These are phyloP conservation scores for Ustilago esculenta DNA, from an alignment of 1,284 basidiomycete genomes.

Conservation along the genomic window DNA sequence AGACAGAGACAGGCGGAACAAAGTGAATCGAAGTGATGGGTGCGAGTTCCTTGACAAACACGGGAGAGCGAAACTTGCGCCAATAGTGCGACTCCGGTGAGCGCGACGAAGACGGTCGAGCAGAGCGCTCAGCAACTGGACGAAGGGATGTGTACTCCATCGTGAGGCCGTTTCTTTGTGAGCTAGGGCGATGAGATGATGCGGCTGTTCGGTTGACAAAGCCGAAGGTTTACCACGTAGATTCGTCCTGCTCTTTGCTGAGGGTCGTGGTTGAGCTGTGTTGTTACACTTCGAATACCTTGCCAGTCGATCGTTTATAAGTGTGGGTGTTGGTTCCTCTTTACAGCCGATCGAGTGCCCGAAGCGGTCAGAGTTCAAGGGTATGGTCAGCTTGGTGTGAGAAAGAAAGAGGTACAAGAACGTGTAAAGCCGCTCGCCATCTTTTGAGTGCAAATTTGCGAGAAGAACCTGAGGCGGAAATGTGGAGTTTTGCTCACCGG, in stretches of 20 bases:
- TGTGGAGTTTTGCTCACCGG: constrained; percentile 7
- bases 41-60: constrained; percentile 65
- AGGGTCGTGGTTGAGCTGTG: no score
- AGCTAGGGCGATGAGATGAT: no score
- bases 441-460: constrained; percentile 5
- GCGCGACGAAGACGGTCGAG: constrained; percentile 31
- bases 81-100: constrained; percentile 62
- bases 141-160: constrained; percentile 41
- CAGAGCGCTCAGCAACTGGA: constrained; percentile 19
- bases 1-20: constrained; percentile 53
- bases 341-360: no score
- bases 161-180: background rate
- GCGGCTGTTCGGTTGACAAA: no score
- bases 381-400: background rate
- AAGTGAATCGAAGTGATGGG: constrained; percentile 65
- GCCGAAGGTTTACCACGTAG: no score
- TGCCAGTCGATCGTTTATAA: no score
- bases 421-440: no score
- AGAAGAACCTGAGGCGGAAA: constrained; percentile 10
- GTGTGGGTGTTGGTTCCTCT: no score
- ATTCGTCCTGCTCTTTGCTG: no score
- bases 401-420: background rate
- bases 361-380: no score
- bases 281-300: no score
- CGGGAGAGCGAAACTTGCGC: constrained; percentile 60